Evolutionary conservation across 1,284 basidiomycete species (phyloP), one percentile per base, ranked within the genome.

Genomic region (Schizophyllum amplum): DNA sequence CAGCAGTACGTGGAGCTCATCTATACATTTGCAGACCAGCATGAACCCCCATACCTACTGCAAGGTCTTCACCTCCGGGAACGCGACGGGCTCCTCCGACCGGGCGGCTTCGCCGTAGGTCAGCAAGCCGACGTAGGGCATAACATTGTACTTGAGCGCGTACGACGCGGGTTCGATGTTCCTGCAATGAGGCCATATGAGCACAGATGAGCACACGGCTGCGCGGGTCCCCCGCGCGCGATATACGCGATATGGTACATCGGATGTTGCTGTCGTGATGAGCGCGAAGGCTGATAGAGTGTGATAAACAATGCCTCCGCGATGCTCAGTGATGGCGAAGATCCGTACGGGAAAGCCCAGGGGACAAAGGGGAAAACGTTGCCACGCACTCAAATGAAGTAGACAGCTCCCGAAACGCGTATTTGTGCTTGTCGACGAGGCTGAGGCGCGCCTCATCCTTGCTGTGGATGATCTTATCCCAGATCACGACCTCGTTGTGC

Each of bases 401-500:
- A n/a, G 82, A 82, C 48, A 90, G 71, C 62, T 93, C 92, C 49
- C 86, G 82, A 71, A 95, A 86, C 57, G 81, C 79, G 67, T 96
- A 96, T 70, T 94, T 94, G 72, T 94, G 92, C 66, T 82, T 81
- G 47, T 80, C 83, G 1, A 75, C 71, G 53, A 90, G 71, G 49
- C 81, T 80, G 55, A 95, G 73, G 52, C 80, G 70, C 0, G 90
- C 89, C 62, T 94, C 88, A 63, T 86, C 81, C 65, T 88, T 87
- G 56, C 81, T 78, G 20, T 84, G 82, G 42, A 96, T 78, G 66
- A 96, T 95, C n/a, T 88, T 83, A 71, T 96, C 94, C 93, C 94
- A 96, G 23, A 96, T 78, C 27, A 95, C 91, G 1, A 94, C 87
- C 49, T 89, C 79, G 68, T 94, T 95, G 60, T 83, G 77, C 1